Conservation (phyloP, 208 protist species). For the Herpetomonas tarakana region DNA sequence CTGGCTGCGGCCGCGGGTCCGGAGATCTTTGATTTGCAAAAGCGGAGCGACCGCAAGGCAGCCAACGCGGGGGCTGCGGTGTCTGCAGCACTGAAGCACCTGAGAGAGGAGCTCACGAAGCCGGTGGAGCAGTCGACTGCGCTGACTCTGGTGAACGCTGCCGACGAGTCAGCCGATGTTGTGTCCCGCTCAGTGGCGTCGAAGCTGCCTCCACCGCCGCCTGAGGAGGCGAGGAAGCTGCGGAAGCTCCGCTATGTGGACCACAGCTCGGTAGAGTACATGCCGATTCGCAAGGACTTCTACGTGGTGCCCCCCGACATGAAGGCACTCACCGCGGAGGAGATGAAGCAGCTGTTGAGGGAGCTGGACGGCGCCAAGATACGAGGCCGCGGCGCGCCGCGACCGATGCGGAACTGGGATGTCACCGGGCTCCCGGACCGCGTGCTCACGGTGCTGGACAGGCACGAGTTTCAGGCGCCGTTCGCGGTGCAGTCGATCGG, state of each 20-base stretch:
- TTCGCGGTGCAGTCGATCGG: conserved; percentile 88
- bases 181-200: conserved; percentile 29
- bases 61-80: conserved; percentile 5
- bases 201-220: conserved; percentile 50
- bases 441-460: conserved; percentile 57
- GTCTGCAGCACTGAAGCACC: conserved; percentile 25
- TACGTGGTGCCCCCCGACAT: conserved; percentile 79
- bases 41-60: neutral
- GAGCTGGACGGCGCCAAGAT: conserved; percentile 86
- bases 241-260: conserved; percentile 71
- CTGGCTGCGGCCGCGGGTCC: conserved; percentile 7
- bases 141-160: conserved; percentile 68
- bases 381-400: conserved; percentile 36
- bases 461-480: conserved; percentile 49
- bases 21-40: neutral
- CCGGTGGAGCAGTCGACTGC: conserved; percentile 54
- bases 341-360: conserved; percentile 55
- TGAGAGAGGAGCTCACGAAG: conserved; percentile 48
- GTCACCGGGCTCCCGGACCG: conserved; percentile 71
- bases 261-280: conserved; percentile 58
- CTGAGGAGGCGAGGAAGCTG: conserved; percentile 62
- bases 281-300: conserved; percentile 75
- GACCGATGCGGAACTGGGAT: conserved; percentile 80
- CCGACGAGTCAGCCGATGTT: conserved; percentile 65
- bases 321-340: conserved; percentile 40